Conservation (phyloP, 83 land plant species). For the Larix sibirica region DNA sequence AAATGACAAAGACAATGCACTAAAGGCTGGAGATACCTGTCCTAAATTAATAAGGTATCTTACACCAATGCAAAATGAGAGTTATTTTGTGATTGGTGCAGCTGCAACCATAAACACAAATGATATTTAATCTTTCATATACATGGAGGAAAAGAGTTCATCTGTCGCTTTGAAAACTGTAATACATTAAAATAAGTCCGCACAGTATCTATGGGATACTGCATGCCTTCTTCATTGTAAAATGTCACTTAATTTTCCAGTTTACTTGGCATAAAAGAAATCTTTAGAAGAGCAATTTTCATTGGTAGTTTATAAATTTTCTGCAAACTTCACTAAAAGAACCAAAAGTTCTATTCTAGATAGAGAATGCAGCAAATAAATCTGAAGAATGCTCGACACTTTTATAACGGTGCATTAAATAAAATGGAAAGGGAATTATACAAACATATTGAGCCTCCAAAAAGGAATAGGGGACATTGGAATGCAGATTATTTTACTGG, state of each 20-base stretch:
- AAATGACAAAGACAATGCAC: conserved; percentile 7
- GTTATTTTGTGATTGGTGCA: background rate
- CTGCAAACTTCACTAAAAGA: too few species aligned
- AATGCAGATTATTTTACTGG: too few species aligned
- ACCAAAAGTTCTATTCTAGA: too few species aligned
- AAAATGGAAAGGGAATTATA: too few species aligned
- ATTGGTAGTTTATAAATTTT: too few species aligned
- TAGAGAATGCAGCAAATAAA: too few species aligned
- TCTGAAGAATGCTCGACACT: too few species aligned
- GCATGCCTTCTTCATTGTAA: conserved; percentile 6
- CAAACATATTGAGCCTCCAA: too few species aligned
- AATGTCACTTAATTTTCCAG: conserved; percentile 3
- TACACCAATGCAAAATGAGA: background rate
- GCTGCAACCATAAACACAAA: background rate
- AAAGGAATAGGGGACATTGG: too few species aligned
- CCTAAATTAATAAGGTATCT: background rate
- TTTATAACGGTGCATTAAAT: too few species aligned
- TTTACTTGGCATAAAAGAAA: background rate
- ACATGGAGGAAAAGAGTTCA: background rate
- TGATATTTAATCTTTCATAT: background rate
- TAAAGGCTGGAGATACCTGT: conserved; percentile 2
- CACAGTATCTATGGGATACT: background rate
- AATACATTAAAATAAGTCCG: background rate
- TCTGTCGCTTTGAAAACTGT: background rate
- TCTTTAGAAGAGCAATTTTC: background rate